Base-by-base conservation (phyloP, 495 filamentous ascomycete genomes). In the Glonium stellatum region DNA sequence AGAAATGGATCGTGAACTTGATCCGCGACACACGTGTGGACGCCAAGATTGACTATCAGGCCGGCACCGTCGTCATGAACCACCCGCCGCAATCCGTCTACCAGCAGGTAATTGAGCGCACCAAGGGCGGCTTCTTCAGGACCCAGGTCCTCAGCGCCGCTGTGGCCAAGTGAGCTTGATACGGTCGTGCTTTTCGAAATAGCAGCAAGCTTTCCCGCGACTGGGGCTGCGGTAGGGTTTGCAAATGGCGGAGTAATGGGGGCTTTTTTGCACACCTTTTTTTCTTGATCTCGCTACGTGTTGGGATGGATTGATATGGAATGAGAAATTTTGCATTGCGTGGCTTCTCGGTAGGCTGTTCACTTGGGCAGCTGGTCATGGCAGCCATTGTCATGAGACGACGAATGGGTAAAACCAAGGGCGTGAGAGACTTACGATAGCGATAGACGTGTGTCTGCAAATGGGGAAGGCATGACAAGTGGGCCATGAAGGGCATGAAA, bases 1-100 rank as follows among this genome's bases (percentile, higher is more conserved):
- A 98, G 84, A 97, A 97, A 80, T 97, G 95, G 95, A 98, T 98
- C 65, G 93, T 98, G 60, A 98, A 98, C 77, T 82, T 97, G 47
- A 98, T 98, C 76, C 85, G 93, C 59, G 93, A 98, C 72, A 98
- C 93, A 1, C 82, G 93, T 54, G 89, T 98, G 42, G 93, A 98
- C 68, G 93, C 95, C 62, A 98, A 98, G 83, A 95, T 98, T 65
- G 93, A 98, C 74, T 97, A 96, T 77, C 88, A 97, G 79, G 90
- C 92, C 76, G 93, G 93, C 66, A 98, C 93, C 42, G 93, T 98
- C 27, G 84, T 98, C 60, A 98, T 98, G 93, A 98, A 98, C 78
- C 93, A 98, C 77, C 93, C 93, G 47, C 92, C 93, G 19, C 90
- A 91, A 77, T 95, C 88, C 27, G 92, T 98, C 55, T 97, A 97